These are phyloP conservation scores for Podochytrium sp. DNA, from an alignment of 192 early-diverging fungal species.

Conservation along the genomic window DNA sequence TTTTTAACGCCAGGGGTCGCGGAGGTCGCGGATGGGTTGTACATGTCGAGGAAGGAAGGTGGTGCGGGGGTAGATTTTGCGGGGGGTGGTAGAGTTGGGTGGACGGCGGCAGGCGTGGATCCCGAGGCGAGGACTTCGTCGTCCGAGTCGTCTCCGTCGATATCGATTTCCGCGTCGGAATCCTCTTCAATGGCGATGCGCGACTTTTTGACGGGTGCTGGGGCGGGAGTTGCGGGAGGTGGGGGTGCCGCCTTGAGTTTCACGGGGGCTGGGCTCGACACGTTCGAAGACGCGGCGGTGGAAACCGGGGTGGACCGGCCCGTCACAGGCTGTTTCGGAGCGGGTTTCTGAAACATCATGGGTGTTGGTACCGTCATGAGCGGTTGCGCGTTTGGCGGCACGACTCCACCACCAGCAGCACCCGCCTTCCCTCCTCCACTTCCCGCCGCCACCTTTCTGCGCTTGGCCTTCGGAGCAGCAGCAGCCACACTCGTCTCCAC, in stretches of 20 bases:
- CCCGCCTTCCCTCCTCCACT: no score
- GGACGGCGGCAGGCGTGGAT: not conserved
- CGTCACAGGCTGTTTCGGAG: not conserved
- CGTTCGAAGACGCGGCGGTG: not conserved
- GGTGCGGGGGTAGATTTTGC: not conserved
- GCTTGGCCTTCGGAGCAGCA: not conserved
- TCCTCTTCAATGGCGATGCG: not conserved
- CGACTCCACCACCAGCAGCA: no score
- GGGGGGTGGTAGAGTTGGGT: not conserved
- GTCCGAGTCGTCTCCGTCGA: constrained; percentile 24
- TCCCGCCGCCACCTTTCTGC: no score
- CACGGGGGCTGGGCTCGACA: not conserved
- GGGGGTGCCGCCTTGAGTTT: not conserved
- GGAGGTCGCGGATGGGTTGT: not conserved
- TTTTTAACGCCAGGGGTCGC: not conserved
- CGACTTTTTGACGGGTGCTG: not conserved
- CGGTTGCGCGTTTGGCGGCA: not conserved
- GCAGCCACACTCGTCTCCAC: constrained; percentile 3
- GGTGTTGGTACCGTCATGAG: not conserved
- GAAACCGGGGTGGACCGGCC: not conserved
- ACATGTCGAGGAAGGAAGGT: constrained; percentile 4
- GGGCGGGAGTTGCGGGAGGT: not conserved
- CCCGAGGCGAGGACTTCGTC: constrained; percentile 21
- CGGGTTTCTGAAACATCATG: not conserved
- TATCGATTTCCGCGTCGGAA: constrained; percentile 13